Evolutionary conservation across 2,329 filamentous ascomycete species (phyloP).

Genomic region (Orbilia quercus): DNA sequence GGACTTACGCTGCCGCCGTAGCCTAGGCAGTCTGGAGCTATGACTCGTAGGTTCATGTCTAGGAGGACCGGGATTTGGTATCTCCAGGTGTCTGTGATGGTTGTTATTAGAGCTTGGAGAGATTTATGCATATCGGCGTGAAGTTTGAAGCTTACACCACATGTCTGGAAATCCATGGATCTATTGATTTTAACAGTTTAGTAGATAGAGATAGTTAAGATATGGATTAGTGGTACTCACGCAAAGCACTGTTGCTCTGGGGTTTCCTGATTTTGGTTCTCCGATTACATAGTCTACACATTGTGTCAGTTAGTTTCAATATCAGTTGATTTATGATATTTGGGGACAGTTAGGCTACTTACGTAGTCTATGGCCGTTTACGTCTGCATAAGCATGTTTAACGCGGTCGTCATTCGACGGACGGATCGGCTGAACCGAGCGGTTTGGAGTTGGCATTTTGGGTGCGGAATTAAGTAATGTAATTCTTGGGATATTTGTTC

Average conservation of each 20-base stretch:
- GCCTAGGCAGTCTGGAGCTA: slow-evolving; percentile 87
- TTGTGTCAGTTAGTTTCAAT: slow-evolving; percentile 7
- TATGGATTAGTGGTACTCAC: slow-evolving; percentile 42
- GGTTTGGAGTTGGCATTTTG: slow-evolving; percentile 26
- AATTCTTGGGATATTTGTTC: neutral
- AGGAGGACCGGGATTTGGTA: slow-evolving; percentile 84
- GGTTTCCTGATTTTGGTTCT: slow-evolving; percentile 52
- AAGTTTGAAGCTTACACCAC: slow-evolving; percentile 57
- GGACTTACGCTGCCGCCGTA: slow-evolving; percentile 76
- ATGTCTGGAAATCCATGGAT: slow-evolving; percentile 60
- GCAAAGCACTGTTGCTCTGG: slow-evolving; percentile 58
- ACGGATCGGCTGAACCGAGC: slow-evolving; percentile 57
- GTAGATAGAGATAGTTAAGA: no score
- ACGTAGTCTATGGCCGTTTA: slow-evolving; percentile 61
- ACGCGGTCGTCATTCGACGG: slow-evolving; percentile 59
- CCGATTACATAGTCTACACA: slow-evolving; percentile 60
- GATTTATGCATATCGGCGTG: neutral
- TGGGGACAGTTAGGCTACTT: slow-evolving; percentile 34
- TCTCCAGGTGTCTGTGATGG: slow-evolving; percentile 74
- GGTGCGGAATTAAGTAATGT: neutral
- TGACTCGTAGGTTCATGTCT: slow-evolving; percentile 78
- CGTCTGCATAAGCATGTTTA: slow-evolving; percentile 59
- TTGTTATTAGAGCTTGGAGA: no score
- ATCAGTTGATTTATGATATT: slow-evolving; percentile 6
- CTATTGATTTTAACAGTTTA: slow-evolving; percentile 55